Evolutionary conservation across 2,329 filamentous ascomycete species (phyloP).

Genomic region (Parafenestella ontariensis): DNA sequence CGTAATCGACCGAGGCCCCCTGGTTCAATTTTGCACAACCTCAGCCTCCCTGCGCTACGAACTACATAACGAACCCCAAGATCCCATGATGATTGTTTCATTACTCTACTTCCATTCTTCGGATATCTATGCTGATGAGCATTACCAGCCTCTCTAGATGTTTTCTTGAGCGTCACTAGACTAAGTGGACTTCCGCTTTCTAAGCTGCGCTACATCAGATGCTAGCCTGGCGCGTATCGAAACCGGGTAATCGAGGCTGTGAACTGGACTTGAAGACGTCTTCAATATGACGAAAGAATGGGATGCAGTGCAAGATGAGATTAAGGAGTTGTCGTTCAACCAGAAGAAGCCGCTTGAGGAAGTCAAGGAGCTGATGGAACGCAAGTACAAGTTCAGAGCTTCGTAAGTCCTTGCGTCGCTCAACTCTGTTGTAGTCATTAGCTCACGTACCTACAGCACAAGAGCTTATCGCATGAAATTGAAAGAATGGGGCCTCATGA

Average conservation of each 20-base stretch:
- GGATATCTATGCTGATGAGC: no score
- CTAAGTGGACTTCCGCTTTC: background rate
- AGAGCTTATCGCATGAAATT: slow-evolving; percentile 48
- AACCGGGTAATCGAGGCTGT: background rate
- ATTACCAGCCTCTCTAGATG: no score
- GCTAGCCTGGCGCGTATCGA: no score
- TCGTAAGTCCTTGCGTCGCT: slow-evolving; percentile 38
- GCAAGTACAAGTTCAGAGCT: slow-evolving; percentile 40
- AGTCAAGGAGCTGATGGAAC: slow-evolving; percentile 44
- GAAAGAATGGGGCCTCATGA: slow-evolving; percentile 45
- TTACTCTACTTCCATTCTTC: no score
- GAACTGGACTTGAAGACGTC: background rate
- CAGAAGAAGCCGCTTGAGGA: slow-evolving; percentile 44
- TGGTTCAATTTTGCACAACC: no score
- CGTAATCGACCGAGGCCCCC: no score
- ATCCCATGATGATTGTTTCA: no score
- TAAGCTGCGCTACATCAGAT: no score
- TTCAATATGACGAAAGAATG: slow-evolving; percentile 42
- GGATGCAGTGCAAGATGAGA: slow-evolving; percentile 37
- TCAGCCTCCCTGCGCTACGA: no score
- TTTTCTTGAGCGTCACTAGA: background rate
- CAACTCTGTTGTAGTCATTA: background rate
- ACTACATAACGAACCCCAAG: no score
- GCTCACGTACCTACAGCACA: slow-evolving; percentile 28
- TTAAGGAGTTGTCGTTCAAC: slow-evolving; percentile 41